Evolutionary conservation across 2,329 filamentous ascomycete genomes (phyloP).

Genomic region (Simplicillium aogashimaense): DNA sequence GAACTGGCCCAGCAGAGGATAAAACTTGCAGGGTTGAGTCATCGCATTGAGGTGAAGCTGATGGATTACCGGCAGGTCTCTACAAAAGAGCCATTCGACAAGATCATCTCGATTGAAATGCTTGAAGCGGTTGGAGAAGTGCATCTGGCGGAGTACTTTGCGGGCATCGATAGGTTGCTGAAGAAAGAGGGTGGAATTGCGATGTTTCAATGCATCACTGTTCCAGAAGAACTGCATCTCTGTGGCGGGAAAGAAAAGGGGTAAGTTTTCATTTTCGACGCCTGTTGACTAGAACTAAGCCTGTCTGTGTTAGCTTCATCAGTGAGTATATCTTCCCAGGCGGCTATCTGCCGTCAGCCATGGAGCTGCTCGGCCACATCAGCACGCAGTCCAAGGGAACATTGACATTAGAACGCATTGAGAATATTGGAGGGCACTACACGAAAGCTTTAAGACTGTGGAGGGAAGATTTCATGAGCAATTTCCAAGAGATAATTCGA

Average conservation of each 20-base stretch:
- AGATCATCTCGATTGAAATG: conserved; percentile 70
- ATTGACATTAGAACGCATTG: conserved; percentile 55
- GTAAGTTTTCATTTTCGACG: too few species aligned
- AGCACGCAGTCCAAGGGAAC: conserved; percentile 48
- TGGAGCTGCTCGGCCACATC: conserved; percentile 50
- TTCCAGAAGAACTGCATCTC: conserved; percentile 59
- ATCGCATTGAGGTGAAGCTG: conserved; percentile 52
- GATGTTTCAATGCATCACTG: conserved; percentile 69
- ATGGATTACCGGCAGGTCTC: conserved; percentile 59
- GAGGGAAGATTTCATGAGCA: conserved; percentile 54
- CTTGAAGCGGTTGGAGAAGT: conserved; percentile 63
- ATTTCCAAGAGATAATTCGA: conserved; percentile 50
- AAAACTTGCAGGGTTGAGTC: conserved; percentile 43
- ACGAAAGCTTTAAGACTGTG: conserved; percentile 59
- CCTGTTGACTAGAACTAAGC: too few species aligned
- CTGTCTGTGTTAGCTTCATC: conserved; percentile 45
- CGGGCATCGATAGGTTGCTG: conserved; percentile 50
- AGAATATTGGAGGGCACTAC: conserved; percentile 69
- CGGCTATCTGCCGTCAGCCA: conserved; percentile 54
- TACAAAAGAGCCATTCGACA: conserved; percentile 50
- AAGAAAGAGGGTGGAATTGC: conserved; percentile 55
- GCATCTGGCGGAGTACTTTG: conserved; percentile 58
- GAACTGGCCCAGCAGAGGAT: conserved; percentile 58
- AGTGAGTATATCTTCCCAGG: conserved; percentile 70
- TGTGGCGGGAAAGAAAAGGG: conserved; percentile 54